Evolutionary conservation across 1,284 basidiomycete species (phyloP).

Genomic region (Schizophyllum amplum): DNA sequence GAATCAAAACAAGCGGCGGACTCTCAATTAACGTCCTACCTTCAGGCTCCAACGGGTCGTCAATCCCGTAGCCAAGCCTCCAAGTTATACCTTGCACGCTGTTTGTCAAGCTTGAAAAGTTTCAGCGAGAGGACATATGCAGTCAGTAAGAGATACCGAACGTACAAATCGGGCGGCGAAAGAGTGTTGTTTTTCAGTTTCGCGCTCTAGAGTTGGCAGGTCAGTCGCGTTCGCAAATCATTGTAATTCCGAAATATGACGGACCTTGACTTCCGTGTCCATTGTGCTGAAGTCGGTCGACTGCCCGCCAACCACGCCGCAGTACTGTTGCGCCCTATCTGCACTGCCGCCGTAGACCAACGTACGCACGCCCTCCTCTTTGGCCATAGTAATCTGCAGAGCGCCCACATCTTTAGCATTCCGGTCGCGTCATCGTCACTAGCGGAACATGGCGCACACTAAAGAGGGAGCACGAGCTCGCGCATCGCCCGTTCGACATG

Average conservation of each 20-base stretch:
- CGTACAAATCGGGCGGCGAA: slow-evolving; percentile 56
- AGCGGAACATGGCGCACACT: slow-evolving; percentile 27
- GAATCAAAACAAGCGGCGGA: too few relatives aligned
- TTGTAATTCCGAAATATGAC: slow-evolving; percentile 7
- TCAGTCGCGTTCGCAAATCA: not conserved
- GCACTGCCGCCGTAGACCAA: slow-evolving; percentile 48
- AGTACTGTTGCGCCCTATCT: slow-evolving; percentile 45
- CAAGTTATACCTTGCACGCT: slow-evolving; percentile 53
- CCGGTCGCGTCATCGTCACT: slow-evolving; percentile 3
- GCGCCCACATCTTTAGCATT: not conserved
- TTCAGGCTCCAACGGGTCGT: slow-evolving; percentile 43
- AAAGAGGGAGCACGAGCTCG: slow-evolving; percentile 55
- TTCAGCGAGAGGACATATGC: slow-evolving; percentile 8
- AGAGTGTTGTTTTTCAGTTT: slow-evolving; percentile 46
- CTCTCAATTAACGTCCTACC: too few relatives aligned
- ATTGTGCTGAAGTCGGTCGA: slow-evolving; percentile 46
- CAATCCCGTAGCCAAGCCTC: slow-evolving; percentile 51
- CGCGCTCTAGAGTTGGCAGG: slow-evolving; percentile 26
- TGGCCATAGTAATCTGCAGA: slow-evolving; percentile 48
- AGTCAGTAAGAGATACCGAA: slow-evolving; percentile 8
- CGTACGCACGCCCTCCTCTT: slow-evolving; percentile 47
- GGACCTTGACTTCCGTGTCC: slow-evolving; percentile 51
- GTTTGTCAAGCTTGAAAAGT: slow-evolving; percentile 35
- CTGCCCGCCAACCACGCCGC: slow-evolving; percentile 55
- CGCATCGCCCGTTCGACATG: slow-evolving; percentile 24